Conservation (phyloP, 2,329 filamentous ascomycete species). For the Ambrosiella cleistominuta region DNA sequence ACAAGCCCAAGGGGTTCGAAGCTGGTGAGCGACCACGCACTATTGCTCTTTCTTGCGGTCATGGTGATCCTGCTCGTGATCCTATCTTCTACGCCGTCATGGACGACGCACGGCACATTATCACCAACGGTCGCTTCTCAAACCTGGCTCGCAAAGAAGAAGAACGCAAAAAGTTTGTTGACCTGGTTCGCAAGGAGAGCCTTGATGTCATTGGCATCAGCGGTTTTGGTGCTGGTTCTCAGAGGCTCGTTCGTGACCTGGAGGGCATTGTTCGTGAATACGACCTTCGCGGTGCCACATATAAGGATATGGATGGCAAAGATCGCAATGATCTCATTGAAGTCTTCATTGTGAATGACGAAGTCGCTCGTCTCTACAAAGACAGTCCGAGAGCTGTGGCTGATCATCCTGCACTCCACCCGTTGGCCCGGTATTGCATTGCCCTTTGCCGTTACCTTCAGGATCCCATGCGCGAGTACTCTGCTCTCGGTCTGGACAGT, state of each 20-base stretch:
- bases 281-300: slow-evolving; percentile 62
- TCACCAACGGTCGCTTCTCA: slow-evolving; percentile 74
- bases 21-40: slow-evolving; percentile 78
- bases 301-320: slow-evolving; percentile 58
- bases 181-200: slow-evolving; percentile 59
- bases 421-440: slow-evolving; percentile 75
- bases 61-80: slow-evolving; percentile 54
- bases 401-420: slow-evolving; percentile 66
- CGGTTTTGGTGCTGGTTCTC: slow-evolving; percentile 73
- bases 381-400: slow-evolving; percentile 61
- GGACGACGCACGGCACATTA: slow-evolving; percentile 75
- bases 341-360: slow-evolving; percentile 83
- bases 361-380: slow-evolving; percentile 92
- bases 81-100: slow-evolving; percentile 83
- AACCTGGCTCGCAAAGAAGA: slow-evolving; percentile 57
- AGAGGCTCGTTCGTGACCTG: slow-evolving; percentile 66
- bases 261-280: slow-evolving; percentile 63
- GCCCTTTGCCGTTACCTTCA: slow-evolving; percentile 83
- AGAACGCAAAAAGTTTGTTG: slow-evolving; percentile 53
- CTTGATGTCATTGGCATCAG: slow-evolving; percentile 84
- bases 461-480: slow-evolving; percentile 92
- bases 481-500: slow-evolving; percentile 75
- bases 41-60: slow-evolving; percentile 71
- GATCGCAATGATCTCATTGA: slow-evolving; percentile 69
- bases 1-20: slow-evolving; percentile 84